phyloP scores from a whole-genome alignment of 1,284 basidiomycete species.

The Leccinum subfulvum region DNA sequence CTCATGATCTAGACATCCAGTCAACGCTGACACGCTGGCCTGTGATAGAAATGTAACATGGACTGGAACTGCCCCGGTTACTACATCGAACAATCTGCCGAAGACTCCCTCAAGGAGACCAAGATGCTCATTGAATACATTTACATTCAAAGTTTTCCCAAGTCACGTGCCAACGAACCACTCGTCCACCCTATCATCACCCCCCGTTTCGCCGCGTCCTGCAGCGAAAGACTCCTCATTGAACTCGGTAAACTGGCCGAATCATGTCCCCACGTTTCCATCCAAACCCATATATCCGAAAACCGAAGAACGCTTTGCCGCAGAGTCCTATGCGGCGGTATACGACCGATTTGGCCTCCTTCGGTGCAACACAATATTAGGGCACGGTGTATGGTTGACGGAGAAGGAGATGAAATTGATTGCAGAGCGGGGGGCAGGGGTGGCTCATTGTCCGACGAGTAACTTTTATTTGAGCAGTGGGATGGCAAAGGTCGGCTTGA shows the following conservation, averaged over 20 bases:
- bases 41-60: constrained; percentile 87
- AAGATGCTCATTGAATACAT: constrained; percentile 67
- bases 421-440: constrained; percentile 62
- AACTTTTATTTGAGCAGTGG: constrained; percentile 91
- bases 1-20: background rate
- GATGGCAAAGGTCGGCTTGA: constrained; percentile 73
- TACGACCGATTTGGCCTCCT: constrained; percentile 82
- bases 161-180: constrained; percentile 26
- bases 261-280: constrained; percentile 56
- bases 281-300: constrained; percentile 93
- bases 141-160: constrained; percentile 42
- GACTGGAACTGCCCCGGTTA: constrained; percentile 65
- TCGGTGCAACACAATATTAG: constrained; percentile 80
- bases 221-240: constrained; percentile 66
- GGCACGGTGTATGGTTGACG: constrained; percentile 81
- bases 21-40: constrained; percentile 2
- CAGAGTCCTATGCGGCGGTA: constrained; percentile 67
- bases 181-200: constrained; percentile 89
- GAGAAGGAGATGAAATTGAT: constrained; percentile 74
- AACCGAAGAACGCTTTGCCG: constrained; percentile 69
- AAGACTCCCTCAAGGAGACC: constrained; percentile 61
- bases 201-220: constrained; percentile 93
- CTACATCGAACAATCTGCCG: constrained; percentile 69
- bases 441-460: constrained; percentile 90
- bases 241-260: constrained; percentile 54